These are phyloP conservation scores for Lippia alba DNA, from an alignment of 305 asterid genomes.

Conservation along the genomic window DNA sequence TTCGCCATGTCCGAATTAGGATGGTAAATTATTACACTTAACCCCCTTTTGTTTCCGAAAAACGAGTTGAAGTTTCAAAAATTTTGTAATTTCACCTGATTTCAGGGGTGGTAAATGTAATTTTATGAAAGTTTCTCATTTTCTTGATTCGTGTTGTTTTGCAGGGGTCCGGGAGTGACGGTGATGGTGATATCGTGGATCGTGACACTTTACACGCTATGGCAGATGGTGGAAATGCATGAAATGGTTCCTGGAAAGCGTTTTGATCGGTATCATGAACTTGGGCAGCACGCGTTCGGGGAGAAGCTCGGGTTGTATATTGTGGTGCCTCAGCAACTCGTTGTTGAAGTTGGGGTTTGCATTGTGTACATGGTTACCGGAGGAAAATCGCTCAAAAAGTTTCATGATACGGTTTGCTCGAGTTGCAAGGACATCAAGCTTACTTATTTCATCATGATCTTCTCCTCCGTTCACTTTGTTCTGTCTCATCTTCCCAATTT, in stretches of 20 bases:
- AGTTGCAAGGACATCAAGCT: constrained; percentile 41
- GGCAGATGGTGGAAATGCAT: constrained; percentile 74
- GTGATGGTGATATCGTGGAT: constrained; percentile 52
- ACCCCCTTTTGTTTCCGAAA: too few relatives aligned
- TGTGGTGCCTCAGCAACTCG: constrained; percentile 46
- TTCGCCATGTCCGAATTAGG: not conserved
- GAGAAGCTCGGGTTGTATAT: constrained; percentile 52
- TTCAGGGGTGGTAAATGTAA: too few relatives aligned
- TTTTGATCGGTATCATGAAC: constrained; percentile 57
- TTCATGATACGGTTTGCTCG: constrained; percentile 46
- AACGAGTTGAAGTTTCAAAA: too few relatives aligned
- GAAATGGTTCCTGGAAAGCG: constrained; percentile 56
- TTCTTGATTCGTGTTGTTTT: not conserved
- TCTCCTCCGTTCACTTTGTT: constrained; percentile 53
- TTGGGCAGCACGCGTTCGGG: constrained; percentile 58
- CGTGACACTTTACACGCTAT: constrained; percentile 53
- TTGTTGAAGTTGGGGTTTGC: constrained; percentile 48
- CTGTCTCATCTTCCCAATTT: constrained; percentile 52
- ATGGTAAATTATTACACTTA: not conserved
- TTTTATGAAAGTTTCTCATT: too few relatives aligned
- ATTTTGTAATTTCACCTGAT: too few relatives aligned
- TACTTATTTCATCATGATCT: constrained; percentile 50
- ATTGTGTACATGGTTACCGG: constrained; percentile 61
- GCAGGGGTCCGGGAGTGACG: constrained; percentile 60
- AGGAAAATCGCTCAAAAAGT: constrained; percentile 49